Evolutionary conservation across 169 alveolate genomes (phyloP), one percentile per base, ranked within the genome.

Genomic region (Plasmodium inui): DNA sequence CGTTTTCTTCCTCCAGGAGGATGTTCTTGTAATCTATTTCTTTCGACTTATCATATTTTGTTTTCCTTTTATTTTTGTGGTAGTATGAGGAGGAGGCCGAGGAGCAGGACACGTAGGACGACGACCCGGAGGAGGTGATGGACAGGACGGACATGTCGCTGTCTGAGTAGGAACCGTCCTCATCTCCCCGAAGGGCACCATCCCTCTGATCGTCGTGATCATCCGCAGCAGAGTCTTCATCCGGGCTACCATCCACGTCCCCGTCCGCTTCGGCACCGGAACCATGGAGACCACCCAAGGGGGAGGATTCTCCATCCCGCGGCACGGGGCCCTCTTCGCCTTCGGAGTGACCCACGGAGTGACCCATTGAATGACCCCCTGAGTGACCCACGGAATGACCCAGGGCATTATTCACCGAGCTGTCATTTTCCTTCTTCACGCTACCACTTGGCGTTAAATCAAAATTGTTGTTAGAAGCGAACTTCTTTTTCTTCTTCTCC

Each of bases 1-100:
- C 98, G 82, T 82, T 96, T 41, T 96, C 98, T 82, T 97, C 98
- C 28, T 97, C 98, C 85, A 95, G 50, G 72, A 96, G 78, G 28
- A 96, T 74, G 53, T 96, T 96, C 41, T 97, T 91, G 55, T 93
- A 82, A 44, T 96, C 98, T 44, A 71, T 67, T 84, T 95, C 98
- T 34, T 96, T 96, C 78, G 96, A 71, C 71, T 91, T 71, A 9
- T 72, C 88, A 81, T 78, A 34, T 71, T 91, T 91, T n/a, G 19
- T 81, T 50, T 37, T 71, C 53, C 41, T 91, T 26, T 91, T 91
- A 19, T 72, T 89, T 39, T 89, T 89, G 53, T 89, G 82, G 76
- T 71, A 91, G 55, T 73, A 91, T 1, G 88, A 86, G 8, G 93
- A 86, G 26, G 93, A 28, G 22, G 95, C 28, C 5, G 91, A 81